Percentiles rank a stretch among this genome's conserved stretches.
Conservation (phyloP, 805 yeast genomes). For the Candida maesae region DNA sequence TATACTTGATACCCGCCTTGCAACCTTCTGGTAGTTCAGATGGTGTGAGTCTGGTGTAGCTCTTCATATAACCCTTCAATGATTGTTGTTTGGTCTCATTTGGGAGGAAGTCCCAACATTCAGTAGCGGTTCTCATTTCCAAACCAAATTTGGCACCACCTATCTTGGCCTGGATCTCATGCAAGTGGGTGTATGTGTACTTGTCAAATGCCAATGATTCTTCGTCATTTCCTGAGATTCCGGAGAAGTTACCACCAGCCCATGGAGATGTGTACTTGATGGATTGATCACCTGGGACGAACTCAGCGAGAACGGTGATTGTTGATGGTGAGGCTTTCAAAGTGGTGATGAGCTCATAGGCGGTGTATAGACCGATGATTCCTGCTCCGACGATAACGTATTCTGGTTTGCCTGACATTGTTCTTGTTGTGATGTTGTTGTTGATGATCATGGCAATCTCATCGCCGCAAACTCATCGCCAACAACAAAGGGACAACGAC, state of each 20-base stretch:
- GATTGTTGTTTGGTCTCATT: slow-evolving; percentile 44
- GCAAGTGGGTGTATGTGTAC: slow-evolving; percentile 50
- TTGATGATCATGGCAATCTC: too few relatives aligned
- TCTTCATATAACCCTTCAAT: slow-evolving; percentile 45
- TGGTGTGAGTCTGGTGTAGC: slow-evolving; percentile 34
- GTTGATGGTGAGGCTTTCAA: slow-evolving; percentile 36
- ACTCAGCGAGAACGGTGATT: slow-evolving; percentile 59
- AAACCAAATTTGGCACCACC: slow-evolving; percentile 48
- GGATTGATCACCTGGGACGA: slow-evolving; percentile 75
- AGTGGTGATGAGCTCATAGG: slow-evolving; percentile 43
- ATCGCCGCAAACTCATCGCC: too few relatives aligned
- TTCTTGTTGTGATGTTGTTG: too few relatives aligned
- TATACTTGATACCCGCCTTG: slow-evolving; percentile 48
- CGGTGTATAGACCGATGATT: slow-evolving; percentile 63
- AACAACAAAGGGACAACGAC: too few relatives aligned
- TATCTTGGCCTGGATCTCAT: slow-evolving; percentile 38
- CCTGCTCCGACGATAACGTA: slow-evolving; percentile 49
- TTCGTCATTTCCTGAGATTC: slow-evolving; percentile 56
- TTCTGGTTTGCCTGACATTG: too few relatives aligned
- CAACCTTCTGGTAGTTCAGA: slow-evolving; percentile 48
- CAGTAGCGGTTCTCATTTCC: slow-evolving; percentile 50
- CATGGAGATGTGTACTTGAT: slow-evolving; percentile 75
- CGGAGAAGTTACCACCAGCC: slow-evolving; percentile 67
- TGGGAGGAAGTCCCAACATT: slow-evolving; percentile 52
- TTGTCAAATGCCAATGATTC: slow-evolving; percentile 49